Percentiles rank a stretch among this genome's conserved stretches.
These are phyloP conservation scores for Aegilops sharonensis DNA, from an alignment of 176 grass and related monocot species.

Conservation along the genomic window DNA sequence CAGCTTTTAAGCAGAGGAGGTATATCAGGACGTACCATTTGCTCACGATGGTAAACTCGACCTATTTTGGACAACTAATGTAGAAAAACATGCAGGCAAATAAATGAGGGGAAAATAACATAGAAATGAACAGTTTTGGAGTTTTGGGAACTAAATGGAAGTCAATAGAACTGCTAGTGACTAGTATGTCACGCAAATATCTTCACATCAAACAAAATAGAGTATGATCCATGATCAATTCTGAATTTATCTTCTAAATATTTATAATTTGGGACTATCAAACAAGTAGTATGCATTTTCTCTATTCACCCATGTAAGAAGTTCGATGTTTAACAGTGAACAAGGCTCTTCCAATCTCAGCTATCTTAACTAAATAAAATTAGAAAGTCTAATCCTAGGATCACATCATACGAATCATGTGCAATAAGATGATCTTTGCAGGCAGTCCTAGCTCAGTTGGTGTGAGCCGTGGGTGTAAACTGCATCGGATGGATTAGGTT, in stretches of 20 bases:
- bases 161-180: background rate
- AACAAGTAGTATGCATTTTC: background rate
- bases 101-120: background rate
- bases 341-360: background rate
- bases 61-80: background rate
- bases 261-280: background rate
- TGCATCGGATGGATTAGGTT: background rate
- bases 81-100: background rate
- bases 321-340: background rate
- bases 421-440: background rate
- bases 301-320: background rate
- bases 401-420: background rate
- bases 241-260: slow-evolving; percentile 1
- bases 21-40: background rate
- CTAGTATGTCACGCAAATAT: background rate
- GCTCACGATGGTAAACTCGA: background rate
- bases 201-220: background rate
- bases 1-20: background rate
- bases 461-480: background rate
- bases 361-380: background rate
- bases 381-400: background rate
- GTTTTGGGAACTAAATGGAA: background rate
- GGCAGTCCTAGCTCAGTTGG: background rate
- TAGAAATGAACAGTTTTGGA: background rate
- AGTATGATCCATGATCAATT: background rate